phyloP scores from a whole-genome alignment of 2,329 filamentous ascomycete species.

The Huntiella decipiens region DNA sequence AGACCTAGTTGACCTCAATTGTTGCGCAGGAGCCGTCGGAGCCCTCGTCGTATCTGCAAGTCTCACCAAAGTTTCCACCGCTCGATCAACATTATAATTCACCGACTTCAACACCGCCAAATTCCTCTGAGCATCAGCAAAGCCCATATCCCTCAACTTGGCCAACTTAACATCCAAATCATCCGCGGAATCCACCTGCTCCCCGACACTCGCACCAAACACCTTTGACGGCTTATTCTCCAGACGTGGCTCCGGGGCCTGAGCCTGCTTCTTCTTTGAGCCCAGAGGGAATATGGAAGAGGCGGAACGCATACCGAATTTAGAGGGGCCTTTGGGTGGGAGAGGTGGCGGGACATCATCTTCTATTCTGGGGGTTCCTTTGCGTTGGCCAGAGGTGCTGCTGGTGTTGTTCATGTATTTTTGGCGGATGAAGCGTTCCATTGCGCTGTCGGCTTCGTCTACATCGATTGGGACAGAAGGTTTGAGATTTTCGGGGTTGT shows the following conservation, averaged over 20 bases:
- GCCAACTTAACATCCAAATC: conserved; percentile 59
- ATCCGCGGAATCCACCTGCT: conserved; percentile 25
- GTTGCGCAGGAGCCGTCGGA: conserved; percentile 13
- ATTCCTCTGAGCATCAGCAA: conserved; percentile 66
- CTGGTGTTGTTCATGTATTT: conserved; percentile 58
- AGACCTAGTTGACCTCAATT: conserved; percentile 29
- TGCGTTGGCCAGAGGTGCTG: conserved; percentile 22
- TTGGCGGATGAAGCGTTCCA: conserved; percentile 87
- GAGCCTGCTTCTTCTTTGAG: conserved; percentile 32
- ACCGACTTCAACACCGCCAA: conserved; percentile 62
- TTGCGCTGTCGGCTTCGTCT: conserved; percentile 81
- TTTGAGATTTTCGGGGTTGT: conserved; percentile 69
- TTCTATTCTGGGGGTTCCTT: conserved; percentile 31
- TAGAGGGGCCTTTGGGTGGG: conserved; percentile 42
- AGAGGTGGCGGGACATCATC: conserved; percentile 38
- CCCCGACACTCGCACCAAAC: conserved; percentile 49
- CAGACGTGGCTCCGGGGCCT: conserved; percentile 19
- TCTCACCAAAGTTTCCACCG: conserved; percentile 68
- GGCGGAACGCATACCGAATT: conserved; percentile 37
- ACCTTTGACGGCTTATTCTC: conserved; percentile 46
- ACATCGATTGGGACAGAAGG: conserved; percentile 74
- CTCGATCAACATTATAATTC: conserved; percentile 66
- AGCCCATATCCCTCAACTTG: conserved; percentile 77
- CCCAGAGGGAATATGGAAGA: conserved; percentile 51
- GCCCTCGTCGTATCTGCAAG: conserved; percentile 50